Evolutionary conservation across 1,139 yeast genomes (phyloP).

Genomic region (Pichia sp.): DNA sequence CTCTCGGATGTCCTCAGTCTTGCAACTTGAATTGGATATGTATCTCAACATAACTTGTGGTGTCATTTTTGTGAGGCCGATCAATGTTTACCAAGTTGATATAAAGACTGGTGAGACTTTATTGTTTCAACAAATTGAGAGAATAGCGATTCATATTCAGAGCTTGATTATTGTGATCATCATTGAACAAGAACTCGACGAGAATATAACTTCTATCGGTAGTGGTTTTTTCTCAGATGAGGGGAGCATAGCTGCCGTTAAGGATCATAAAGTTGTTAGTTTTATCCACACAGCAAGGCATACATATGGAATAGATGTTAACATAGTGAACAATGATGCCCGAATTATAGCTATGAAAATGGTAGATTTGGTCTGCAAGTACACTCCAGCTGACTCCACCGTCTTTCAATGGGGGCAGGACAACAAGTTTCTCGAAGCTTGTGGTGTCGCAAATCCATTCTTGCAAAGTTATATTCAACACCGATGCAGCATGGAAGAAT

Average conservation of each 20-base stretch:
- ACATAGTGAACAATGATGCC: conserved; percentile 1
- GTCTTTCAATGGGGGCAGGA: conserved; percentile 5
- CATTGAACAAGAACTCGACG: neutral
- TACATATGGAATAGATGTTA: conserved; percentile 6
- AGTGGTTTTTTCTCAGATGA: too few species aligned
- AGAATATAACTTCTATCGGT: too few species aligned
- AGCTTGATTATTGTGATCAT: conserved; percentile 13
- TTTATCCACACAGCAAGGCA: conserved; percentile 7
- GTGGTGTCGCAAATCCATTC: conserved; percentile 14
- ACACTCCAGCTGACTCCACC: neutral
- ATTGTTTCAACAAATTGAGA: conserved; percentile 9
- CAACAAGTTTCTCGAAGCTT: conserved; percentile 10
- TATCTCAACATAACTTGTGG: conserved; percentile 16
- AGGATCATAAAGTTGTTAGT: neutral
- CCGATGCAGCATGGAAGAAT: neutral
- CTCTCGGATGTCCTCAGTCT: too few species aligned
- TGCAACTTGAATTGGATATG: conserved; percentile 11
- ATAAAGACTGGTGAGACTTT: conserved; percentile 6
- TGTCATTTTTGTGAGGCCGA: conserved; percentile 9
- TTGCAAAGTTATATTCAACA: conserved; percentile 2
- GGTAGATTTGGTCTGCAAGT: conserved; percentile 3
- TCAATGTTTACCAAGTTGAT: conserved; percentile 12
- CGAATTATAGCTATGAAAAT: conserved; percentile 3
- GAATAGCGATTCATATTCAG: conserved; percentile 11
- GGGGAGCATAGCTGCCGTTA: too few species aligned